phyloP scores from a whole-genome alignment of 345 rosid genomes.

The Gossypium bickii region DNA sequence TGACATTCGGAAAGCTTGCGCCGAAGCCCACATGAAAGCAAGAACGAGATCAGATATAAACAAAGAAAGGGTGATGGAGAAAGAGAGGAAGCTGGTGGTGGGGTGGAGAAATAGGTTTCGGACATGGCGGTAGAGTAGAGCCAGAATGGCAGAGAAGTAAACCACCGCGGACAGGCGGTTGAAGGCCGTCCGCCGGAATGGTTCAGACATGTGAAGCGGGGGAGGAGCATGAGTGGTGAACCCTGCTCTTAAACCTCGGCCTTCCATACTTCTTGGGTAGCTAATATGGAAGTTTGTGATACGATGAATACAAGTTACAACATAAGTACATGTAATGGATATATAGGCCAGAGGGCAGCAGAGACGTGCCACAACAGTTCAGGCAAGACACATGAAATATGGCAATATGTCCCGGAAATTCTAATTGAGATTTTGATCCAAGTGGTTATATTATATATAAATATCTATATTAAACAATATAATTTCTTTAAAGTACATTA shows the following conservation, averaged over 20 bases:
- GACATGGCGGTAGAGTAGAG: conserved; percentile 44
- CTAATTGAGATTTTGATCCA: too few species aligned
- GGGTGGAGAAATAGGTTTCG: conserved; percentile 29
- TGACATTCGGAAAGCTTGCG: conserved; percentile 32
- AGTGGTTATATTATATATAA: too few species aligned
- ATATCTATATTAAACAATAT: too few species aligned
- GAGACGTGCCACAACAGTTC: too few species aligned
- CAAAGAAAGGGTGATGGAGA: conserved; percentile 22
- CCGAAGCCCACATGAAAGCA: conserved; percentile 58
- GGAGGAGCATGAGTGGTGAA: background rate
- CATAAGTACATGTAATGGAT: background rate
- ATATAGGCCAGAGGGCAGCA: background rate
- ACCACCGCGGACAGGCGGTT: conserved; percentile 28
- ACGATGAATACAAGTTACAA: too few species aligned
- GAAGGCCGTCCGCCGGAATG: background rate
- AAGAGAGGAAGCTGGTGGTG: conserved; percentile 14
- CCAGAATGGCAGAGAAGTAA: conserved; percentile 45
- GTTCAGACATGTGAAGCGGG: background rate
- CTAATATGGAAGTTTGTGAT: background rate
- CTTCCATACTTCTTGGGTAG: background rate
- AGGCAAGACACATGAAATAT: too few species aligned
- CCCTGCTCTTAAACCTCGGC: background rate
- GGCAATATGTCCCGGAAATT: too few species aligned
- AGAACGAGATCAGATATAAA: conserved; percentile 50
- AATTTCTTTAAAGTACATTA: too few species aligned